Base-by-base conservation (phyloP, 1,284 basidiomycete species). In the Vanrija humicola region DNA sequence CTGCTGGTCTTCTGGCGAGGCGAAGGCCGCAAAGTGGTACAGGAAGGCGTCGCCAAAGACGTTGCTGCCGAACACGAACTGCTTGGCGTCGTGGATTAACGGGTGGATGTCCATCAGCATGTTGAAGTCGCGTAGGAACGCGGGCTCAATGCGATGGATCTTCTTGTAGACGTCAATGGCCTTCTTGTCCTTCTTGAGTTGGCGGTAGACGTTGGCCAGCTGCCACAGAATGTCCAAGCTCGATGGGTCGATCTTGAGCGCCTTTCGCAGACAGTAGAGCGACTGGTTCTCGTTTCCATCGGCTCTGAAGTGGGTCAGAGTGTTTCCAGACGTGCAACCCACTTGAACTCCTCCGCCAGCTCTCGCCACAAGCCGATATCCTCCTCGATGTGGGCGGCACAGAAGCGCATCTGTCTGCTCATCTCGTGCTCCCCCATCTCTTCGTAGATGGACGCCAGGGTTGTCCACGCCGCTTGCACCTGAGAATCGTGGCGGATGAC, bases 401-500 rank as follows among this genome's bases (percentile, higher is more conserved):
- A 89, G 56, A 97, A 90, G 39, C 88, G 81, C 56, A 93, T 81
- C 70, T 93, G 90, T 14, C 96, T 79, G 0, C 86, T 87, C 61
- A 86, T 88, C 51, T 86, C 82, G 3, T 77, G 70, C 55, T 94
- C 84, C 1, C 81, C 80, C 64, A 84, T 76, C 64, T 90, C 87
- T 26, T 83, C 82, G 65, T 89, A 86, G 63, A 88, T 88, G 59
- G 86, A 84, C 1, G 88, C 89, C 4, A 96, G 82, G 0, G 92
- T 89, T 9, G 84, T 83, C 93, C 94, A 97, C 0, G 93, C 90
- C 5, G 84, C 77, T 5, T 82, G 81, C 9, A 91, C 88, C 34
- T 88, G 84, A 2, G 93, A 91, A 72, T 98, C 94, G 54, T 94
- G 91, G 9, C 90, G 84, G 55, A 98, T 92, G 61, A 97, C 89